Base-by-base conservation (phyloP, 441 rosid genomes). In the Croton setiger region DNA sequence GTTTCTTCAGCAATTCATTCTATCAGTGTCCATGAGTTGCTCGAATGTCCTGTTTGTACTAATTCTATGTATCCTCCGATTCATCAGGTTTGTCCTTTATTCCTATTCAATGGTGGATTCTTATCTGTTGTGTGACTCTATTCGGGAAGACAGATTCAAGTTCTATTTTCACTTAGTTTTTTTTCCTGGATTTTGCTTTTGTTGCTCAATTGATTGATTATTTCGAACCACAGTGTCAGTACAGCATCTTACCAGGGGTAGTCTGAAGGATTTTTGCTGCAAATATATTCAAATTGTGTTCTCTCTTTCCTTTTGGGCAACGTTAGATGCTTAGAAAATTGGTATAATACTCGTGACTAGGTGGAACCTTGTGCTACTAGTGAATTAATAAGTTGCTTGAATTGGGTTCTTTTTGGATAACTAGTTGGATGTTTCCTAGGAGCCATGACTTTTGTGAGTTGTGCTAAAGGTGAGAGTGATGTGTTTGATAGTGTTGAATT, bases 61-160 rank as follows among this genome's bases (percentile, higher is more conserved):
- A 95, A 88, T 83, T 95, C 93, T 64, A 95, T 95, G 99, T 92
- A 92, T 79, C 99, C 99, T 79, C 98, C 99, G 0, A 95, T 95
- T 70, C 96, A 95, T 72, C 99, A 92, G 99, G 99, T 92, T 64
- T 43, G 63, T 60, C 59, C 66, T 69, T 60, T 68, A 0, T 36
- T 39, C 11, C 52, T 14, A 31, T 69, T 64, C 49, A 43, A 59
- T 56, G 14, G 31, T 61, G 58, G 66, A 62, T 76, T 66, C 31
- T 52, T 13, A 47, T 58, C 58, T 13, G 36, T 47, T 70, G 56
- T 5, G 54, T 21, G 15, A 39, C 39, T 14, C 9, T 48, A 2
- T 63, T 51, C 20, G 4, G 54, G 56, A 58, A 10, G 53, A 45
- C 58, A 31, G 7, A 49, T 55, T 45, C 62, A 1, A 5, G 7